Conservation (phyloP, 352 stramenopile species). For the Pythium phragmitis region DNA sequence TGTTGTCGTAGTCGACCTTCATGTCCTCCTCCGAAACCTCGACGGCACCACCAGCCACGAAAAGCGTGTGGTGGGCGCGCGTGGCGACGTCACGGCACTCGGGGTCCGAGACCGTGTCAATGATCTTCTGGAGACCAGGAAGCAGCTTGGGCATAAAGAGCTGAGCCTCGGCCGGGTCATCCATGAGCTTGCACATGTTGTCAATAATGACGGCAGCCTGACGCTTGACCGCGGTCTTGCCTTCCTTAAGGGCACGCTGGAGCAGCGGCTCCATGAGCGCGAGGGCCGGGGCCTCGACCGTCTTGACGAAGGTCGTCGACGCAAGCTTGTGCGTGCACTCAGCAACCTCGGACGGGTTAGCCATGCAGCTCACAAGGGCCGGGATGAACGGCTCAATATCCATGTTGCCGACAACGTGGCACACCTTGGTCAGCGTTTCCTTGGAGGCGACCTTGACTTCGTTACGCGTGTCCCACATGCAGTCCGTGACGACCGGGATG, state of each 20-base stretch:
- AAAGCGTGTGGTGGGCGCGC: slow-evolving; percentile 92
- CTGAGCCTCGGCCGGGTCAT: slow-evolving; percentile 96
- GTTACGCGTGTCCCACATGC: slow-evolving; percentile 99
- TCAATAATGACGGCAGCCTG: slow-evolving; percentile 98
- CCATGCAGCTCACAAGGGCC: slow-evolving; percentile 96
- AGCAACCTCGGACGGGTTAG: slow-evolving; percentile 96
- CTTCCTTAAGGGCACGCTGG: slow-evolving; percentile 94
- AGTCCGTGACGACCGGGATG: slow-evolving; percentile 96
- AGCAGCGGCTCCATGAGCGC: slow-evolving; percentile 97
- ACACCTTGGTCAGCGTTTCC: slow-evolving; percentile 93
- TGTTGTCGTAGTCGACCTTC: slow-evolving; percentile 90
- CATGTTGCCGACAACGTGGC: slow-evolving; percentile 97
- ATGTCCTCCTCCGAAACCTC: slow-evolving; percentile 91
- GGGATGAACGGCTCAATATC: slow-evolving; percentile 99
- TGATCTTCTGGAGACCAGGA: slow-evolving; percentile 96
- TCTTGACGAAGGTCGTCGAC: slow-evolving; percentile 99
- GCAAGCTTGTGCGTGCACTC: slow-evolving; percentile 99
- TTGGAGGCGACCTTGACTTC: slow-evolving; percentile 96
- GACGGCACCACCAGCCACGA: slow-evolving; percentile 92
- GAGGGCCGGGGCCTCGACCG: slow-evolving; percentile 94
- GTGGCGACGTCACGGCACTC: slow-evolving; percentile 96
- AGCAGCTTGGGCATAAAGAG: slow-evolving; percentile 98
- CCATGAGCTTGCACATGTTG: slow-evolving; percentile 99
- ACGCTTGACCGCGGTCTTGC: slow-evolving; percentile 96
- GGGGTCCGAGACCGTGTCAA: slow-evolving; percentile 94